phyloP scores from a whole-genome alignment of 805 yeast species.

The Candida tallmaniae region DNA sequence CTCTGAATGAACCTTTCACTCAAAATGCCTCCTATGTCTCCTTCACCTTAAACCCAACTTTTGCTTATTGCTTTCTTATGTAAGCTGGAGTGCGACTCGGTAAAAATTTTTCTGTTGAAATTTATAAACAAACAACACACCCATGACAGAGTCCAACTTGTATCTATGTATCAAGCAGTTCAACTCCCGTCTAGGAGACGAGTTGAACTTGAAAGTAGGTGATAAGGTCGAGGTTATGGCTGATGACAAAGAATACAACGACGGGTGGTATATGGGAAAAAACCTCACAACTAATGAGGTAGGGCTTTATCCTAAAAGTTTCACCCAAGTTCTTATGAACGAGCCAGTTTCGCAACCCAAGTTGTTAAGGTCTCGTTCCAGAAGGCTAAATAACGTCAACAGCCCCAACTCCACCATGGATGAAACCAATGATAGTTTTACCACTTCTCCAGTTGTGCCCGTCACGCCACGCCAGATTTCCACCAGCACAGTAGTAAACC shows the following conservation, averaged over 20 bases:
- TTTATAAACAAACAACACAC: too few species aligned
- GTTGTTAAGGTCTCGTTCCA: conserved; percentile 47
- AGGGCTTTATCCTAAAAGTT: conserved; percentile 88
- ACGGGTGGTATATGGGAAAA: conserved; percentile 95
- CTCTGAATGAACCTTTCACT: too few species aligned
- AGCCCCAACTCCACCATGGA: conserved; percentile 9
- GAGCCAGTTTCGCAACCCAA: conserved; percentile 7
- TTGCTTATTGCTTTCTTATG: too few species aligned
- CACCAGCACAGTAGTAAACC: conserved; percentile 1
- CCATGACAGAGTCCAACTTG: conserved; percentile 6
- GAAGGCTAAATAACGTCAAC: conserved; percentile 31
- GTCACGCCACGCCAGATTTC: neutral
- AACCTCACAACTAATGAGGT: conserved; percentile 68
- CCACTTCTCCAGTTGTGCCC: neutral
- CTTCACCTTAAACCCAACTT: too few species aligned
- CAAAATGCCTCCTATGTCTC: too few species aligned
- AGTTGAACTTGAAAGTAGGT: conserved; percentile 72
- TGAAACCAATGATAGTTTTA: neutral
- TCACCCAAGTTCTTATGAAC: conserved; percentile 53
- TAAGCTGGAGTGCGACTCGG: too few species aligned
- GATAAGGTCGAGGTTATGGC: conserved; percentile 86
- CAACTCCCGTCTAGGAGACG: conserved; percentile 84
- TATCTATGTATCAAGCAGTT: conserved; percentile 79
- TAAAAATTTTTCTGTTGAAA: too few species aligned
- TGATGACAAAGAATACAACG: conserved; percentile 89